Base-by-base conservation (phyloP, 768 basidiomycete species). In the Solioccasus polychromus region DNA sequence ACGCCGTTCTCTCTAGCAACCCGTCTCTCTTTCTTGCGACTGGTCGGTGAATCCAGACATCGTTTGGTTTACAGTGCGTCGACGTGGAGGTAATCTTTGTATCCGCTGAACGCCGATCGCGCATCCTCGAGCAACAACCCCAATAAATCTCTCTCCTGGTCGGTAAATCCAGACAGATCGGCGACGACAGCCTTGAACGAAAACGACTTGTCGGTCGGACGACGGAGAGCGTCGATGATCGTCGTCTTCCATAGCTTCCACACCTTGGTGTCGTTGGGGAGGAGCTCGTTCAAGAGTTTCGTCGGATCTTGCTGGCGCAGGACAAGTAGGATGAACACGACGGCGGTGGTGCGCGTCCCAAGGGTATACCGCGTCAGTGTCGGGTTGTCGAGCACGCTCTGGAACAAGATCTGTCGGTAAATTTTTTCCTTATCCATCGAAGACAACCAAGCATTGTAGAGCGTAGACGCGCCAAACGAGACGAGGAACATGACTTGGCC, bases 401-500 rank as follows among this genome's bases (percentile, higher is more conserved):
- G 24, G 15, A 60, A 23, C 23, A 60, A 31, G 26, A 55, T 8
- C 11, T 48, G 34, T 20, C 34, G 37, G 2, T 60, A 55, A 4
- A 60, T 40, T 19, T 42, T 51, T 9, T 51, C 57, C 8, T 48
- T 62, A 26, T 73, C 71, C 64, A 73, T 45, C 7, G 57, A 60
- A 5, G 58, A 56, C 8, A 64, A 26, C 34, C 37, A 49, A 0
- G 36, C 18, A 18, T 58, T 66, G 47, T 64, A 63, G 0, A 58
- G 15, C 38, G 59, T 59, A 3, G 66, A 67, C 3, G 57, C 47
- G 9, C 53, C 56, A 0, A 68, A 38, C 11, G 62, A 58, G 5
- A 28, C 1, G 2, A 68, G 48, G 51, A 68, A 68, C 58, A 68
- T 51, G 43, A 58, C 23, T 40, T 68, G 66, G 0, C 66, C 66